A percentile compares a stretch with the other conserved stretches of the same genome.
Evolutionary conservation across 805 yeast genomes (phyloP).

Genomic region (Pichia occidentalis): DNA sequence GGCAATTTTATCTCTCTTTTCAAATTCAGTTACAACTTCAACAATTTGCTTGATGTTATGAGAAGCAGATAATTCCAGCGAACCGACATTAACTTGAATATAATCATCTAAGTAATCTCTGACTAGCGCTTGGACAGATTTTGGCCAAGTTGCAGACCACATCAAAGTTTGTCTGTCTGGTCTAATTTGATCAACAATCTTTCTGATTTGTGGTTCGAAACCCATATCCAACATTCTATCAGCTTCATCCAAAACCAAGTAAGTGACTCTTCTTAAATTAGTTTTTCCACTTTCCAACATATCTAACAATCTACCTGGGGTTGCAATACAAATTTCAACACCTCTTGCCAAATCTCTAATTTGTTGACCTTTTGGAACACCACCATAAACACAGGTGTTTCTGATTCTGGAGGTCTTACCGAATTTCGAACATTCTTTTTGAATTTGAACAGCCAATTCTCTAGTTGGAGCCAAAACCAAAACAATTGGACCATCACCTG

Average conservation of each 20-base stretch:
- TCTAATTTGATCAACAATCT: constrained; percentile 91
- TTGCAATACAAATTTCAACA: constrained; percentile 92
- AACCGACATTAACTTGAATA: constrained; percentile 95
- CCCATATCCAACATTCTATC: constrained; percentile 99
- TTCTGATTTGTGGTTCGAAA: constrained; percentile 98
- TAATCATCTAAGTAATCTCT: constrained; percentile 87
- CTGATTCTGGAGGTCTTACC: constrained; percentile 88
- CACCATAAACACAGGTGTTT: constrained; percentile 98
- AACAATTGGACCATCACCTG: constrained; percentile 97
- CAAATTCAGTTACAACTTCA: constrained; percentile 86
- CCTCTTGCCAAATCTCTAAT: constrained; percentile 94
- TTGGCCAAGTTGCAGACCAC: constrained; percentile 99
- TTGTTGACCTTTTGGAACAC: constrained; percentile 98
- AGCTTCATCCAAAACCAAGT: constrained; percentile 96
- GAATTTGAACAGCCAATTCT: constrained; percentile 97
- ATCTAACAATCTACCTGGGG: constrained; percentile 98
- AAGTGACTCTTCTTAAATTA: constrained; percentile 91
- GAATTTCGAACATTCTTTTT: constrained; percentile 91
- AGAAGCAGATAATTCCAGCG: constrained; percentile 91
- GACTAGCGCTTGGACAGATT: constrained; percentile 90
- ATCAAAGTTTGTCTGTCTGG: constrained; percentile 98
- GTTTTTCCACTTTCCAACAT: constrained; percentile 95
- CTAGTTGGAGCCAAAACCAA: constrained; percentile 96
- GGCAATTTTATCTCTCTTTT: constrained; percentile 85
- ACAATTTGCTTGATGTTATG: constrained; percentile 92